These are phyloP conservation scores for Filosporella fistucella DNA, from an alignment of 495 filamentous ascomycete species.

Conservation along the genomic window DNA sequence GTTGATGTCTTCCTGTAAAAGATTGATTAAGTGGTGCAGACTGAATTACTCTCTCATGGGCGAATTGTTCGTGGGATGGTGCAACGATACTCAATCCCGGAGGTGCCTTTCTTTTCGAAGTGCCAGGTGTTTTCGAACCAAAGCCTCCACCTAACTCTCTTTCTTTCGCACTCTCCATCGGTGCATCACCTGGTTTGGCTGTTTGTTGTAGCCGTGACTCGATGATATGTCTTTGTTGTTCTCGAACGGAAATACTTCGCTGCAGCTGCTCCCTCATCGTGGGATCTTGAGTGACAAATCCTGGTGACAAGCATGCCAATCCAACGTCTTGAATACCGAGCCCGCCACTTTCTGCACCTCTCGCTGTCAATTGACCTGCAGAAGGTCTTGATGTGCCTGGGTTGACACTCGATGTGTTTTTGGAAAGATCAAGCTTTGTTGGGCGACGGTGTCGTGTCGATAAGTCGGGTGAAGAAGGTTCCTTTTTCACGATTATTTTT, in stretches of 20 bases:
- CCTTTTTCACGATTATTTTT: constrained; percentile 94
- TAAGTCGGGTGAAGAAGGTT: constrained; percentile 82
- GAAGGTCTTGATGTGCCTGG: constrained; percentile 57
- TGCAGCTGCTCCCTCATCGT: constrained; percentile 92
- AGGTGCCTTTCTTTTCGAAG: constrained; percentile 73
- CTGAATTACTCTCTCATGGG: constrained; percentile 93
- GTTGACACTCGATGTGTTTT: constrained; percentile 51
- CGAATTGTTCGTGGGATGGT: constrained; percentile 91
- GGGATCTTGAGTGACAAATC: constrained; percentile 95
- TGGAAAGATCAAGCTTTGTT: constrained; percentile 83
- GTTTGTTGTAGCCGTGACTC: constrained; percentile 87
- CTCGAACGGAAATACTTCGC: constrained; percentile 86
- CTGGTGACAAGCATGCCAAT: constrained; percentile 89
- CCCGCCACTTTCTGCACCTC: constrained; percentile 57
- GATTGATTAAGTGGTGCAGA: constrained; percentile 94
- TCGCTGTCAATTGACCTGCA: constrained; percentile 71
- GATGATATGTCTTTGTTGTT: constrained; percentile 93
- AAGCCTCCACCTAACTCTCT: constrained; percentile 48
- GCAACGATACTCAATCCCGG: constrained; percentile 93
- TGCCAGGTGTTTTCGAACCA: constrained; percentile 61
- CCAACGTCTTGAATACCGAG: constrained; percentile 88
- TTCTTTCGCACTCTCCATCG: constrained; percentile 37
- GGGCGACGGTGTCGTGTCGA: constrained; percentile 76
- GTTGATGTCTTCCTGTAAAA: constrained; percentile 85
- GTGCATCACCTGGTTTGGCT: constrained; percentile 64